These are phyloP conservation scores for Penicillium bovifimosum DNA, from an alignment of 495 filamentous ascomycete species.

Conservation along the genomic window DNA sequence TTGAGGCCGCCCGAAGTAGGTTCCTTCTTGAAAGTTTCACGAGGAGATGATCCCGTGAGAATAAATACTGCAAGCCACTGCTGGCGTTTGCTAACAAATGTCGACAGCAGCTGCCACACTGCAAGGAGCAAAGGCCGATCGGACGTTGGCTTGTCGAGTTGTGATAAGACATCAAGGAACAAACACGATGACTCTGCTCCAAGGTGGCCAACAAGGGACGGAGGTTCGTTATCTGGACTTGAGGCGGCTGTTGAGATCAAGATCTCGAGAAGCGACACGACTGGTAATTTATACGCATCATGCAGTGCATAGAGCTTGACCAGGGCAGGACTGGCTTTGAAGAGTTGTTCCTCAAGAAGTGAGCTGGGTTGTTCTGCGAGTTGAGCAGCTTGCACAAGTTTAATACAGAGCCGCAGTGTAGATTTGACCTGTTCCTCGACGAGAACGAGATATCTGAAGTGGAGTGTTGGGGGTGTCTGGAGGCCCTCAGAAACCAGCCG, in stretches of 20 bases:
- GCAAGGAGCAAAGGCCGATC: constrained; percentile 53
- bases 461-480: constrained; percentile 56
- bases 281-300: constrained; percentile 57
- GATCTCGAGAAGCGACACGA: constrained; percentile 64
- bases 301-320: constrained; percentile 73
- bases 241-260: constrained; percentile 65
- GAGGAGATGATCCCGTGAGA: constrained; percentile 79
- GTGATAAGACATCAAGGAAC: constrained; percentile 72
- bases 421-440: constrained; percentile 59
- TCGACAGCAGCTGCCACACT: constrained; percentile 82
- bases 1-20: constrained; percentile 32
- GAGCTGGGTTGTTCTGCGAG: constrained; percentile 55
- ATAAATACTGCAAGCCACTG: constrained; percentile 94
- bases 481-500: constrained; percentile 63
- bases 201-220: constrained; percentile 83
- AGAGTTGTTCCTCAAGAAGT: constrained; percentile 70
- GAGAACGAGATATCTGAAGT: constrained; percentile 49
- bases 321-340: constrained; percentile 67
- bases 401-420: constrained; percentile 60
- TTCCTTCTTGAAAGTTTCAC: constrained; percentile 58
- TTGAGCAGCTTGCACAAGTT: constrained; percentile 62
- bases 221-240: constrained; percentile 60
- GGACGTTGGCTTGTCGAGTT: constrained; percentile 70
- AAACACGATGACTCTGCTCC: constrained; percentile 73
- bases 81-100: constrained; percentile 83